Percentiles rank a stretch among this genome's conserved stretches.
These are phyloP conservation scores for Calendula officinalis DNA, from an alignment of 129 eudicot species.

Conservation along the genomic window DNA sequence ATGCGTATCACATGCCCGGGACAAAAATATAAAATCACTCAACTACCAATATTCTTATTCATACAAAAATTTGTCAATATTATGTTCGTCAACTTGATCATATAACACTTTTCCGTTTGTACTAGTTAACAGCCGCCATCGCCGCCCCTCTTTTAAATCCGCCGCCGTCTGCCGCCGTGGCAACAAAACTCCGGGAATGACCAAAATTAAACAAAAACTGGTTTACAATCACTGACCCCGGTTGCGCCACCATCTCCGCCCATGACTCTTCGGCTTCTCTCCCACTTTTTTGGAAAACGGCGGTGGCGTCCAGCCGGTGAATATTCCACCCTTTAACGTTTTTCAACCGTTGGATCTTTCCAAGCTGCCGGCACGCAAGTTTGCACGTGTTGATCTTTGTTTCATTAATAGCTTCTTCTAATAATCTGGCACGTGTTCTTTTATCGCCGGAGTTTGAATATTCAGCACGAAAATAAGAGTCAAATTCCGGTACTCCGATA, in stretches of 20 bases:
- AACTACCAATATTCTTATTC: slow-evolving; percentile 20
- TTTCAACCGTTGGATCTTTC: slow-evolving; percentile 54
- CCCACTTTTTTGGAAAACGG: slow-evolving; percentile 44
- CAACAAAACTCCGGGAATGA: slow-evolving; percentile 27
- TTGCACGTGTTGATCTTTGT: slow-evolving; percentile 60
- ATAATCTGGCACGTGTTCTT: slow-evolving; percentile 31
- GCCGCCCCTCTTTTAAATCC: slow-evolving; percentile 25
- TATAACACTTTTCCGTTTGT: neutral
- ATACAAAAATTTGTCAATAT: slow-evolving; percentile 22
- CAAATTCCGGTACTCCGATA: slow-evolving; percentile 82
- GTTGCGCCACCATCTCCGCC: slow-evolving; percentile 52
- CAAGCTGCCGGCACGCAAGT: slow-evolving; percentile 53
- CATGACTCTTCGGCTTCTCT: slow-evolving; percentile 52
- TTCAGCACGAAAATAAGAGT: slow-evolving; percentile 53
- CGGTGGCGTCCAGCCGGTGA: slow-evolving; percentile 75
- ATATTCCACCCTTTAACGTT: slow-evolving; percentile 61
- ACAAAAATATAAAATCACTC: slow-evolving; percentile 27
- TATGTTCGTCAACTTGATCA: slow-evolving; percentile 25
- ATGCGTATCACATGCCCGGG: slow-evolving; percentile 16
- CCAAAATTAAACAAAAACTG: slow-evolving; percentile 42
- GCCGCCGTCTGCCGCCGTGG: slow-evolving; percentile 2
- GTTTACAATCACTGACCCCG: slow-evolving; percentile 41
- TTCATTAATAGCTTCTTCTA: slow-evolving; percentile 48
- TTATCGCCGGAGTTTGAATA: slow-evolving; percentile 21
- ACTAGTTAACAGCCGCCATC: slow-evolving; percentile 32